phyloP scores from a whole-genome alignment of 2,329 filamentous ascomycete genomes.

The Colletotrichum tanaceti region DNA sequence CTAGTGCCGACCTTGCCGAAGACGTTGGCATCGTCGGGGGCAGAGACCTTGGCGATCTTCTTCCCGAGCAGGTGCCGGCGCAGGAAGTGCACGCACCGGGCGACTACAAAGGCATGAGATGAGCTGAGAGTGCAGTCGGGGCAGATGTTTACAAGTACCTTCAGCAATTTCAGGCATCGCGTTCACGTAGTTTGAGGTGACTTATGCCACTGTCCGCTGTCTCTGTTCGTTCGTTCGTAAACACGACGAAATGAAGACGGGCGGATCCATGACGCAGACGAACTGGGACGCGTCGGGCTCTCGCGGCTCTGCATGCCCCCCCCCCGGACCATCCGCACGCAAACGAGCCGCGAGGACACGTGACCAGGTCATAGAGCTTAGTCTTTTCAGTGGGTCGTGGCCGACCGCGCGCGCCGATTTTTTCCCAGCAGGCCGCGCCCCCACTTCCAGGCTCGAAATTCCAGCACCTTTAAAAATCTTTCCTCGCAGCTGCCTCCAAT shows the following conservation, averaged over 20 bases:
- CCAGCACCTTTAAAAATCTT: conserved; percentile 43
- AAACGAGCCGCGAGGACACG: conserved; percentile 45
- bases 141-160: conserved; percentile 51
- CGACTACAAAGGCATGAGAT: conserved; percentile 64
- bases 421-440: conserved; percentile 38
- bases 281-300: conserved; percentile 2
- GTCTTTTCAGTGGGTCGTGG: conserved; percentile 36
- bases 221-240: no score
- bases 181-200: conserved; percentile 34
- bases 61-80: conserved; percentile 86
- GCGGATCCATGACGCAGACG: conserved; percentile 21
- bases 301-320: no score
- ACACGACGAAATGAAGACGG: background rate
- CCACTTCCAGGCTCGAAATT: conserved; percentile 39
- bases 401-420: conserved; percentile 37
- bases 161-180: conserved; percentile 73
- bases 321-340: background rate
- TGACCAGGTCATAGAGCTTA: conserved; percentile 43
- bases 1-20: conserved; percentile 92
- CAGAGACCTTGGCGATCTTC: conserved; percentile 75
- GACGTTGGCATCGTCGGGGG: conserved; percentile 83
- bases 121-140: background rate
- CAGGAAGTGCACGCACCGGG: conserved; percentile 87
- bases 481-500: conserved; percentile 31
- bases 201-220: background rate